These are phyloP conservation scores for Salvia hispanica DNA, from an alignment of 257 asterid species.

Conservation along the genomic window DNA sequence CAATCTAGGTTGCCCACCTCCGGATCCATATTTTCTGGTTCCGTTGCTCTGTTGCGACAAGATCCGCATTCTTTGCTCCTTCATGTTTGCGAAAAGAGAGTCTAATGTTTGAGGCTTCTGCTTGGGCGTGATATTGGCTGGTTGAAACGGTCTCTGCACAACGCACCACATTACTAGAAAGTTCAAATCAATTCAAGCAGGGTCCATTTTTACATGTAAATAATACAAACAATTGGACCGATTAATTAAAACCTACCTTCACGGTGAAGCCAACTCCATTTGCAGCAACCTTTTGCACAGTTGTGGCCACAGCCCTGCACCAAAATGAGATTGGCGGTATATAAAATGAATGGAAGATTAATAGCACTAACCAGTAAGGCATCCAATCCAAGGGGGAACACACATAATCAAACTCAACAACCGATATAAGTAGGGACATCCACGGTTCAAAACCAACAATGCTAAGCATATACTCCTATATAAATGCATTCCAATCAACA, in stretches of 20 bases:
- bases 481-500: slow-evolving; percentile 24
- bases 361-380: slow-evolving; percentile 30
- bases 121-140: slow-evolving; percentile 39
- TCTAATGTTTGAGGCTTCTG: slow-evolving; percentile 79
- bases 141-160: slow-evolving; percentile 53
- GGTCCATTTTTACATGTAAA: no score
- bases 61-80: slow-evolving; percentile 71
- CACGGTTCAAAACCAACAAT: slow-evolving; percentile 30
- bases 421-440: slow-evolving; percentile 27
- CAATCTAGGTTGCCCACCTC: slow-evolving; percentile 48
- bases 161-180: neutral
- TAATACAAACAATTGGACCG: neutral
- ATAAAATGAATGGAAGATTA: slow-evolving; percentile 9
- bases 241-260: no score
- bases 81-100: slow-evolving; percentile 88
- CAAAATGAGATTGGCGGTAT: slow-evolving; percentile 36
- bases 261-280: slow-evolving; percentile 50
- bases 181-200: neutral
- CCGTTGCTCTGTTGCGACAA: slow-evolving; percentile 46
- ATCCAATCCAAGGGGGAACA: slow-evolving; percentile 15
- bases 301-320: slow-evolving; percentile 58
- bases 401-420: slow-evolving; percentile 32
- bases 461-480: neutral
- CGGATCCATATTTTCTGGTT: slow-evolving; percentile 45
- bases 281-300: slow-evolving; percentile 47